Evolutionary conservation across 2,329 filamentous ascomycete species (phyloP).

Genomic region (Calycina marina): DNA sequence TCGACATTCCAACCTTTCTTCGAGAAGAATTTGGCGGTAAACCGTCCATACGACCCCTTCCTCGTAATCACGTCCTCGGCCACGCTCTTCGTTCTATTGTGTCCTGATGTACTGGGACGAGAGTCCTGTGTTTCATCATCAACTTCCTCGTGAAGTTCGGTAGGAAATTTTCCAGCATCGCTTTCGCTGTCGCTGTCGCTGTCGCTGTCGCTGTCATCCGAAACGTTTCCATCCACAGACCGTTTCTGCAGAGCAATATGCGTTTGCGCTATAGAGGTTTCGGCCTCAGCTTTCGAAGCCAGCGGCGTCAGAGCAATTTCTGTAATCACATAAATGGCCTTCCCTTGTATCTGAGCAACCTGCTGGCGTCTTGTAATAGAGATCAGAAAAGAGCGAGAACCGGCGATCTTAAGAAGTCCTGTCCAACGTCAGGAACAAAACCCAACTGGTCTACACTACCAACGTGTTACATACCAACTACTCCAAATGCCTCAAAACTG

Average conservation of each 20-base stretch:
- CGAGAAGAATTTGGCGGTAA: conserved; percentile 86
- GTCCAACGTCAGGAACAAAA: no score
- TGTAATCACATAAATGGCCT: conserved; percentile 72
- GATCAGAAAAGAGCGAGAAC: conserved; percentile 70
- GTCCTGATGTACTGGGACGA: conserved; percentile 2
- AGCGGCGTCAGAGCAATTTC: conserved; percentile 86
- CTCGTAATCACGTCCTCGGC: conserved; percentile 78
- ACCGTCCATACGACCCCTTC: conserved; percentile 73
- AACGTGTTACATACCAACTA: conserved; percentile 23
- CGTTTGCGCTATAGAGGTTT: conserved; percentile 53
- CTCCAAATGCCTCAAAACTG: conserved; percentile 23
- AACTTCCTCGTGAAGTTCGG: conserved; percentile 26
- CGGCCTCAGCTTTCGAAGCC: conserved; percentile 59
- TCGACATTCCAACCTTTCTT: conserved; percentile 66
- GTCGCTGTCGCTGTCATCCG: conserved; percentile 29
- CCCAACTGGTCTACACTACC: no score
- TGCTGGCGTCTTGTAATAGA: conserved; percentile 77
- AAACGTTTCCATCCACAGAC: conserved; percentile 17
- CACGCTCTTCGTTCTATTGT: conserved; percentile 41
- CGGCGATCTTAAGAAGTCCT: conserved; percentile 71
- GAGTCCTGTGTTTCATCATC: conserved; percentile 23
- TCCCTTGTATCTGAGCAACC: conserved; percentile 73
- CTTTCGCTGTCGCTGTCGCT: conserved; percentile 30
- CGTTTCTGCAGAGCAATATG: conserved; percentile 29
- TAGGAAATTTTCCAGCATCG: conserved; percentile 28